These are phyloP conservation scores for Cydonia oblonga DNA, from an alignment of 331 rosid species.

Conservation along the genomic window DNA sequence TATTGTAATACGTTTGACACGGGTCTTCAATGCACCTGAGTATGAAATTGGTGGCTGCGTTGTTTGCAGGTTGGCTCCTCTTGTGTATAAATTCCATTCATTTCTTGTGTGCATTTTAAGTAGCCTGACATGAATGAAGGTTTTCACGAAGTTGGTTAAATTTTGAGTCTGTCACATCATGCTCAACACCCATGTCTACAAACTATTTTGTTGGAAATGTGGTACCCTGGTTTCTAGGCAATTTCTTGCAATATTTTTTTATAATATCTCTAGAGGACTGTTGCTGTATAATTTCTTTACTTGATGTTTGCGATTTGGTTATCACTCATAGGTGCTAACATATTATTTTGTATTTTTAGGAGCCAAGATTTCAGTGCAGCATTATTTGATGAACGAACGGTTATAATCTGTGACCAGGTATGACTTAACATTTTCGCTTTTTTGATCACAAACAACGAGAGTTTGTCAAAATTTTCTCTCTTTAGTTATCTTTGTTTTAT, in stretches of 20 bases:
- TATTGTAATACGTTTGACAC: constrained; percentile 71
- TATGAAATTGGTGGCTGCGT: constrained; percentile 93
- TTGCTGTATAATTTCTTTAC: neutral
- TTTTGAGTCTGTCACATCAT: neutral
- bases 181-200: neutral
- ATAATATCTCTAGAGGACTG: neutral
- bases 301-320: neutral
- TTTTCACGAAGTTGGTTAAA: neutral
- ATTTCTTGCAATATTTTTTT: neutral
- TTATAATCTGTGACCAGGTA: constrained; percentile 96
- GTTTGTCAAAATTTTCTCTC: neutral
- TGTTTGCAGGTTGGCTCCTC: constrained; percentile 70
- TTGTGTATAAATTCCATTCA: neutral
- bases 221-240: neutral
- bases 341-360: constrained; percentile 30
- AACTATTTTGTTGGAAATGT: neutral
- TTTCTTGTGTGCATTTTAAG: neutral
- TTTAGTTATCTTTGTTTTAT: neutral
- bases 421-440: constrained; percentile 5
- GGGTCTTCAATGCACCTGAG: constrained; percentile 75
- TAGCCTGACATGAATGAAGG: neutral
- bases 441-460: neutral
- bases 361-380: constrained; percentile 82
- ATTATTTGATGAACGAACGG: constrained; percentile 81
- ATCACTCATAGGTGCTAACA: neutral